A percentile compares a stretch with the other conserved stretches of the same genome.
These are phyloP conservation scores for Syzygium jambos DNA, from an alignment of 345 rosid species.

Conservation along the genomic window DNA sequence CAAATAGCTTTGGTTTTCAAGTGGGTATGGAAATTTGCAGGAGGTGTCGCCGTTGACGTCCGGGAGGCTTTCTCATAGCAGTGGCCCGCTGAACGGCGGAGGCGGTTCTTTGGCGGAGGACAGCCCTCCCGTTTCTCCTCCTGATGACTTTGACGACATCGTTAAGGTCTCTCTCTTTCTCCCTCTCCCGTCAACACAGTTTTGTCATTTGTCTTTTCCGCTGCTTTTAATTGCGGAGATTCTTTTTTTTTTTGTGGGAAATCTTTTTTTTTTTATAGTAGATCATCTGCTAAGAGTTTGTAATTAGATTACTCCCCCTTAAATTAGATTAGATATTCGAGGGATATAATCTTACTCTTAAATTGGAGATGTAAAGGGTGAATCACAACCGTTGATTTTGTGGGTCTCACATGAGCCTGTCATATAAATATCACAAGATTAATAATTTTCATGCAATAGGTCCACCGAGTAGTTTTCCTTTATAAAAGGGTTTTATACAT, in stretches of 20 bases:
- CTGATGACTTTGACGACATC: slow-evolving; percentile 88
- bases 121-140: slow-evolving; percentile 80
- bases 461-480: neutral
- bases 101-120: slow-evolving; percentile 51
- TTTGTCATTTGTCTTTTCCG: neutral
- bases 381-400: neutral
- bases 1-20: neutral
- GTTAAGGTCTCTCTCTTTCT: slow-evolving; percentile 43
- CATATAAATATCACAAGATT: neutral
- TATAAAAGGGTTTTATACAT: neutral
- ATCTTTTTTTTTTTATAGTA: neutral
- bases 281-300: neutral
- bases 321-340: neutral
- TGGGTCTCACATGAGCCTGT: neutral
- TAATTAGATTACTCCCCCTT: neutral
- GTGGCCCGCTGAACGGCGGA: slow-evolving; percentile 66
- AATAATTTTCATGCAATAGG: neutral
- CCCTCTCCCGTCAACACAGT: neutral
- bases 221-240: neutral
- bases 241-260: neutral
- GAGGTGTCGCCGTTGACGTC: slow-evolving; percentile 91
- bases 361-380: accelerated
- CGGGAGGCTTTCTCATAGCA: slow-evolving; percentile 92
- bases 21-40: slow-evolving; percentile 21
- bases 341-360: neutral